Evolutionary conservation across 2,329 filamentous ascomycete species (phyloP), one percentile per base, ranked within the genome.

Genomic region (Hymenoscyphus scutula): DNA sequence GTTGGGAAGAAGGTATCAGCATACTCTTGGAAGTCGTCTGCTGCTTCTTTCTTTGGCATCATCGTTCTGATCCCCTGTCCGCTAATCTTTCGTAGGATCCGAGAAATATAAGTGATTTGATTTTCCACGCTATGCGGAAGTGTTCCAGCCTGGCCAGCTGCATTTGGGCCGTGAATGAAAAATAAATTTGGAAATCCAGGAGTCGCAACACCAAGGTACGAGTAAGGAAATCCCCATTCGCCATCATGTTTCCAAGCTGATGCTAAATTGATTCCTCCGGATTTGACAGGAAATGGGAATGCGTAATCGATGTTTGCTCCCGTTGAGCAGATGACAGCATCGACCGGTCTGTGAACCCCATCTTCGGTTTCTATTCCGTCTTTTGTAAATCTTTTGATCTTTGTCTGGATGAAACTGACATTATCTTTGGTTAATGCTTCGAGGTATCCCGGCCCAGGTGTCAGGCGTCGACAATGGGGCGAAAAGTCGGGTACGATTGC

Each of bases 271-370:
- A 79, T 72, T 3, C 48, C 51, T 5, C 38, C 23, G n/a, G 61
- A 29, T 4, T 55, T 76, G 64, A 90, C 82, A 0, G 84, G 77
- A 64, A 90, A 90, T 0, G 80, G 80, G 0, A 84, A 85, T 0
- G 82, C 76, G 73, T 82, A 78, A 64, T 84, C 80, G 10, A 80
- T 78, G 67, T 88, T 86, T 6, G 85, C 84, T 0, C 88, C 88
- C 0, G 88, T 91, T 1, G 87, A 84, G 68, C 86, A 89, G 67
- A 90, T 84, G 5, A 89, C 77, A 13, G 84, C 83, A 65, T 89
- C 87, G 0, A 88, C 84, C 13, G 83, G 77, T 5, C 84, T 76
- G 25, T 82, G 76, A 0, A 70, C 71, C 1, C 85, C 86, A 66
- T 89, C 85, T 0, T 73, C 74, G 0, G 84, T 87, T 68, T 83